phyloP scores from a whole-genome alignment of 176 grass and related monocot genomes.

The Echinochloa phyllopogon region DNA sequence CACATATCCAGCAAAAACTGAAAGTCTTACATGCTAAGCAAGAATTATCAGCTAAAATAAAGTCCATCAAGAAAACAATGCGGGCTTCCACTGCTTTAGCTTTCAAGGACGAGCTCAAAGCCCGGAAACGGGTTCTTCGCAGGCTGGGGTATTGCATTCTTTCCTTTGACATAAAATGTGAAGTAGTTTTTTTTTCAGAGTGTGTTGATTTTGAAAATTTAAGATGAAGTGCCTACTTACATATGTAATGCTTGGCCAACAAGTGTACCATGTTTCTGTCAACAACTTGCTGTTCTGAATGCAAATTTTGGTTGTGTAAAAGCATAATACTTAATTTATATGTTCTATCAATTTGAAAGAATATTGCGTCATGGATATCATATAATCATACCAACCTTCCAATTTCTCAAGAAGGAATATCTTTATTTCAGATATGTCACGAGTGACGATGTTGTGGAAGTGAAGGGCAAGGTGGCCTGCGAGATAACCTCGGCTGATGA shows the following conservation, averaged over 20 bases:
- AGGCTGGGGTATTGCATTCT: conserved; percentile 71
- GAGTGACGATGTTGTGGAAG: conserved; percentile 81
- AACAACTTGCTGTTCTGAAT: not conserved
- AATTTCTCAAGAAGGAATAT: not conserved
- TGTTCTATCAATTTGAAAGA: not conserved
- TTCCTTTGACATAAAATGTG: not conserved
- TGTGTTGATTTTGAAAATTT: not conserved
- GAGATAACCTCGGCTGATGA: conserved; percentile 89
- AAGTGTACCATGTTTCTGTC: conserved; percentile 5
- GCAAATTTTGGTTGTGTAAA: not conserved
- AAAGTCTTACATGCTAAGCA: conserved; percentile 92
- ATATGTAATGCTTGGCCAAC: not conserved
- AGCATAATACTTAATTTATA: not conserved
- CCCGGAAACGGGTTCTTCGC: conserved; percentile 85
- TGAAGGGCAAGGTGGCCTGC: conserved; percentile 93
- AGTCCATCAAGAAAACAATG: conserved; percentile 85
- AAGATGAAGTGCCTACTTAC: conserved; percentile 4
- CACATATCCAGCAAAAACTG: conserved; percentile 80
- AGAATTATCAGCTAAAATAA: conserved; percentile 81
- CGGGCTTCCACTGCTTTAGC: conserved; percentile 79
- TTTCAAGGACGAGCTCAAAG: conserved; percentile 96
- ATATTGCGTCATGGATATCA: not conserved
- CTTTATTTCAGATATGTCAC: conserved; percentile 55
- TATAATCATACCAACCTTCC: not conserved
- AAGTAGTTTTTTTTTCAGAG: not conserved